These are phyloP conservation scores for Trichothecium sympodiale DNA, from an alignment of 2,329 filamentous ascomycete genomes.

Conservation along the genomic window DNA sequence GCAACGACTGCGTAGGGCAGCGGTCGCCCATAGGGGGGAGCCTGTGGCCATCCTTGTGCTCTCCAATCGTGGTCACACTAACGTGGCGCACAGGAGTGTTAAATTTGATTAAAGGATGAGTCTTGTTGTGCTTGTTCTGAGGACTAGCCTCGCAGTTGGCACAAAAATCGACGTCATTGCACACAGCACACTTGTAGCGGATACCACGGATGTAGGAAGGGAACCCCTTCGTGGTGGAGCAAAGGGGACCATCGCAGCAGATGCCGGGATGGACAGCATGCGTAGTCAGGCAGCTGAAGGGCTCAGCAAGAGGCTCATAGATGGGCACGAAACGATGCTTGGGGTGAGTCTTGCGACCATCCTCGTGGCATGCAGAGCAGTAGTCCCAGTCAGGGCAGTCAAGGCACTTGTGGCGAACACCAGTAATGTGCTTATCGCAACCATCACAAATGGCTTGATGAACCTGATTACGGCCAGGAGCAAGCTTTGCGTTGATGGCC, in stretches of 20 bases:
- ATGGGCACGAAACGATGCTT: slow-evolving; percentile 82
- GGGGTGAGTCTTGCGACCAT: slow-evolving; percentile 59
- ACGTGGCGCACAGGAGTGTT: slow-evolving; percentile 85
- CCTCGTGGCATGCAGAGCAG: slow-evolving; percentile 64
- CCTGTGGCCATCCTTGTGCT: slow-evolving; percentile 56
- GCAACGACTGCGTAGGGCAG: slow-evolving; percentile 29
- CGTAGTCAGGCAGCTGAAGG: slow-evolving; percentile 2
- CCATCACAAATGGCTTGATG: slow-evolving; percentile 92
- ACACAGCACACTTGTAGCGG: slow-evolving; percentile 96
- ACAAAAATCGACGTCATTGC: slow-evolving; percentile 91
- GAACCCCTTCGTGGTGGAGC: slow-evolving; percentile 43
- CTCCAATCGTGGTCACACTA: slow-evolving; percentile 73
- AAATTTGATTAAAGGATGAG: slow-evolving; percentile 96
- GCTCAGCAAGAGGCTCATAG: slow-evolving; percentile 53
- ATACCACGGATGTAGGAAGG: slow-evolving; percentile 67
- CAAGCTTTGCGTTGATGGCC: slow-evolving; percentile 56
- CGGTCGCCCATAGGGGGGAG: slow-evolving; percentile 64
- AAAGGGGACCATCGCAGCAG: slow-evolving; percentile 90
- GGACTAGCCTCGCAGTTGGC: slow-evolving; percentile 86
- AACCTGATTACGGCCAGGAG: slow-evolving; percentile 65
- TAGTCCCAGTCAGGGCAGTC: slow-evolving; percentile 98
- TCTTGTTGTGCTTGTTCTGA: slow-evolving; percentile 76
- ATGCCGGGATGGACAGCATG: slow-evolving; percentile 64
- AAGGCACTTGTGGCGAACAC: slow-evolving; percentile 91
- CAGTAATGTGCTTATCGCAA: slow-evolving; percentile 74